Evolutionary conservation across 2,329 filamentous ascomycete species (phyloP), one percentile per base, ranked within the genome.

Genomic region (Claviceps cyperi): DNA sequence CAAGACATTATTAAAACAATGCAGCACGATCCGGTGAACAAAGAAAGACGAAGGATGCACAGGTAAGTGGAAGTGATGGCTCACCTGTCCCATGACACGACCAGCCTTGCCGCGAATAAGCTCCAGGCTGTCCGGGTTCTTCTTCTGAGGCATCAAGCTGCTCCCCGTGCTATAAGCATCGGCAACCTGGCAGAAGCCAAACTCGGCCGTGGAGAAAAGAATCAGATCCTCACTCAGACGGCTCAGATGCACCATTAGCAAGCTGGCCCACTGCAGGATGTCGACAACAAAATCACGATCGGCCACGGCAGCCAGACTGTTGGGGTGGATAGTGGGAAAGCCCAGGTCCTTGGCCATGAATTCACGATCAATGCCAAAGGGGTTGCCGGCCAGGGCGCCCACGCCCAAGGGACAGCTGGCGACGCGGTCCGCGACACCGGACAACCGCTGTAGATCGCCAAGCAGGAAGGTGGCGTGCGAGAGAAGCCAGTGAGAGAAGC

Each of bases 261-360:
- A 22, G 40, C 47, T 49, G 3, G 47, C 24, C 44, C 44, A 51
- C 15, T 51, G 49, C 65, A 88, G 76, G 2, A 77, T 80, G 65
- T 88, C 84, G 56, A 83, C 75, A 5, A 85, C 75, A 55, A 86
- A 88, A 59, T 88, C 84, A 13, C 84, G 76, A 61, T 87, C 83
- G 9, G 71, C 81, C 7, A 84, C 81, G 36, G 78, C 79, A 43
- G 78, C 76, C 74, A 89, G 79, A 3, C 78, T 83, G 71, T 87
- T 88, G 66, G 76, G 76, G 48, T 82, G 70, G 3, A 87, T 67
- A 1, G 78, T 80, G 2, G 80, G 75, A 56, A 89, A 89, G 14
- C 83, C 84, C 5, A 89, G 74, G 65, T 89, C 84, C 60, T 76
- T 71, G 35, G 62, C 62, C 22, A 64, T 62, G 3, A 43, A n/a